Percentiles rank a stretch among this genome's conserved stretches.
Evolutionary conservation across 805 yeast genomes (phyloP).

Genomic region (Lipomyces mesembrius): DNA sequence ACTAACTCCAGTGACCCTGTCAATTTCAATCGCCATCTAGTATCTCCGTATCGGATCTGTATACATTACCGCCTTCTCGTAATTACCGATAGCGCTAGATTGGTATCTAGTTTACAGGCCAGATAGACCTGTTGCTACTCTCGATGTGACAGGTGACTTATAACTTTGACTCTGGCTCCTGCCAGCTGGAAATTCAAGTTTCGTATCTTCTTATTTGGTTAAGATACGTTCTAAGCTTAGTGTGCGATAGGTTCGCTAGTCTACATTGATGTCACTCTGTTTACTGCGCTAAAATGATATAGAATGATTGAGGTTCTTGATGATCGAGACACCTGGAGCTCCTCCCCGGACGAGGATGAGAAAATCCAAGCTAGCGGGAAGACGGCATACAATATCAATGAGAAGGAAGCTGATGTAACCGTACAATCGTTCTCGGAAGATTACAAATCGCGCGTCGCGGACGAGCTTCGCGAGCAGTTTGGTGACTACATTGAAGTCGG

Average conservation of each 20-base stretch:
- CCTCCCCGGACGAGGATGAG: neutral
- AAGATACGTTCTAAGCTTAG: too few species aligned
- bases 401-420: neutral
- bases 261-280: neutral
- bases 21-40: too few species aligned
- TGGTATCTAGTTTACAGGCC: too few species aligned
- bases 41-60: too few species aligned
- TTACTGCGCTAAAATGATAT: neutral
- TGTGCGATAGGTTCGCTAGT: neutral
- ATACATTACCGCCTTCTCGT: too few species aligned
- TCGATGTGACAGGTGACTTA: too few species aligned
- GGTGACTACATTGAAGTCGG: constrained; percentile 1
- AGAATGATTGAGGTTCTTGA: neutral
- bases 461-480: neutral
- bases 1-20: too few species aligned
- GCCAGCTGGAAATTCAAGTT: too few species aligned
- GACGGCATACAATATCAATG: neutral
- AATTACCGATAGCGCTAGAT: too few species aligned
- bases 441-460: neutral
- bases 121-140: too few species aligned
- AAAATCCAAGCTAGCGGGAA: neutral
- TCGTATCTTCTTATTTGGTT: too few species aligned
- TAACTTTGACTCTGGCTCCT: too few species aligned
- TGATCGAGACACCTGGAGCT: neutral
- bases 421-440: neutral